These are phyloP conservation scores for Trypanosoma boissoni DNA, from an alignment of 208 protist genomes.

Conservation along the genomic window DNA sequence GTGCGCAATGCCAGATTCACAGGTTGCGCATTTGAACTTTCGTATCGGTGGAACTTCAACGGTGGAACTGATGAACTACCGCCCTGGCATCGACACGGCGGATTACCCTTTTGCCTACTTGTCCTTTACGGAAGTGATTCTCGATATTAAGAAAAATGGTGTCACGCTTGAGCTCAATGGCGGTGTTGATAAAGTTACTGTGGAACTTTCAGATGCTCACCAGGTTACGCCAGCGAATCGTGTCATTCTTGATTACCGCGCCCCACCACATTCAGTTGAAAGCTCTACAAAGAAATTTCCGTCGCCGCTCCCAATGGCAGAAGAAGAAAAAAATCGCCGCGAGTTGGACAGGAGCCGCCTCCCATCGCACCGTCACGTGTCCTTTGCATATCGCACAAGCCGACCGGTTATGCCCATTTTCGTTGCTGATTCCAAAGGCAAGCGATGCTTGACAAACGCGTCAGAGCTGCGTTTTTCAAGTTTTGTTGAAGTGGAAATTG, in stretches of 20 bases:
- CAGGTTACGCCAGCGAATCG: slow-evolving; percentile 40
- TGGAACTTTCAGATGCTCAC: slow-evolving; percentile 37
- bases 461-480: slow-evolving; percentile 74
- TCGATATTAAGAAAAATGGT: slow-evolving; percentile 63
- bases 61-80: slow-evolving; percentile 62
- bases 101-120: slow-evolving; percentile 57
- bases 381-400: slow-evolving; percentile 65
- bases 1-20: slow-evolving; percentile 28
- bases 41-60: slow-evolving; percentile 46
- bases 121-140: slow-evolving; percentile 37
- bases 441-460: slow-evolving; percentile 60
- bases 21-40: slow-evolving; percentile 58
- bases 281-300: not conserved
- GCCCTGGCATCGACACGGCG: slow-evolving; percentile 17
- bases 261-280: slow-evolving; percentile 8
- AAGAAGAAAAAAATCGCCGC: not conserved
- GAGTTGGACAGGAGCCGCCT: not conserved
- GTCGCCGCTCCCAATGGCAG: not conserved
- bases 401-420: slow-evolving; percentile 81
- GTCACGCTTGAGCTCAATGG: slow-evolving; percentile 68
- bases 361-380: slow-evolving; percentile 34
- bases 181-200: slow-evolving; percentile 36
- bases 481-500: slow-evolving; percentile 62
- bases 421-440: slow-evolving; percentile 36
- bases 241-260: slow-evolving; percentile 33